A percentile compares a stretch with the other conserved stretches of the same genome.
phyloP scores from a whole-genome alignment of 306 rosid species.

The Lathyrus tuberosus region DNA sequence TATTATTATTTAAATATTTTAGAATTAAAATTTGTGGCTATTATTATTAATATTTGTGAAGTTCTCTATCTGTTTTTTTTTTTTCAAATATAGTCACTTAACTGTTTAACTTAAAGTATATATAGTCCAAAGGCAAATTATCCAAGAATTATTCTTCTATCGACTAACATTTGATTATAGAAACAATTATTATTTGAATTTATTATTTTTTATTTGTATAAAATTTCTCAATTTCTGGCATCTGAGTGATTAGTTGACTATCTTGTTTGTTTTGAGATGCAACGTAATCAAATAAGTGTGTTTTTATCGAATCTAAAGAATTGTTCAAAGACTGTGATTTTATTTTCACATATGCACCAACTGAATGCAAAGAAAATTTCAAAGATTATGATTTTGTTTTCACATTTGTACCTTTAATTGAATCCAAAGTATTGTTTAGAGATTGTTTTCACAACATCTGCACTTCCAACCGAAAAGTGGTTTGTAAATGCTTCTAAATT shows the following conservation, averaged over 20 bases:
- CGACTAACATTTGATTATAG: constrained; percentile 40
- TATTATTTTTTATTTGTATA: neutral
- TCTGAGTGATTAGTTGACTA: neutral
- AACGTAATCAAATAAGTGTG: neutral
- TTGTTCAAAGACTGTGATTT: no score
- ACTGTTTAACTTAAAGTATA: constrained; percentile 43
- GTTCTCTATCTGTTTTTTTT: no score
- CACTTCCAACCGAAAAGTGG: constrained; percentile 45
- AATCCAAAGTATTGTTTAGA: neutral
- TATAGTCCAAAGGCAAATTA: constrained; percentile 59
- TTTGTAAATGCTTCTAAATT: constrained; percentile 42
- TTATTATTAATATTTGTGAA: no score
- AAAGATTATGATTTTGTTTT: constrained; percentile 37
- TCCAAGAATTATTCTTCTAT: constrained; percentile 40
- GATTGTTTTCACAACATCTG: constrained; percentile 25
- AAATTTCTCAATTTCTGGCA: neutral
- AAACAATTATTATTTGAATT: constrained; percentile 40
- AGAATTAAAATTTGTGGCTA: no score
- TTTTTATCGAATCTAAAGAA: neutral
- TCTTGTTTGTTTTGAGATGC: neutral
- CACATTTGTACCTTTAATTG: constrained; percentile 34
- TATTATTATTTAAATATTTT: no score
- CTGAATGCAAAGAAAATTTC: no score
- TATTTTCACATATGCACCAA: no score
- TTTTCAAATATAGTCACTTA: constrained; percentile 11